Base-by-base conservation (phyloP, 495 filamentous ascomycete genomes). In the Xylaria flabelliformis region DNA sequence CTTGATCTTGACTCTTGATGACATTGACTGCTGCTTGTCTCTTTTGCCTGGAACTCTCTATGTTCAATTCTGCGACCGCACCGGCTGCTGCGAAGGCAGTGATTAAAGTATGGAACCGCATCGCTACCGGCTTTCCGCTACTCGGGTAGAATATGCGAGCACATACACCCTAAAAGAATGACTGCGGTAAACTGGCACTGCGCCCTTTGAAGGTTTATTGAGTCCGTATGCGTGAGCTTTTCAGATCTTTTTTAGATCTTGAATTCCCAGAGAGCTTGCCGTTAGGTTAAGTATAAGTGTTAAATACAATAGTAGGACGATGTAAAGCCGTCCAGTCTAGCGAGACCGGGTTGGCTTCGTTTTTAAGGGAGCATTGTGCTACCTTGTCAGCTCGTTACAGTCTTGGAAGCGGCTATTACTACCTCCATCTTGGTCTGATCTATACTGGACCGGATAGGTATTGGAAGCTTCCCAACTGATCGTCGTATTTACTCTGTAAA, bases 1-100 rank as follows among this genome's bases (percentile, higher is more conserved):
- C 9, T 6, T 15, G 50, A 26, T 51, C 63, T 46, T 7, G 44
- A 50, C n/a, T 13, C 15, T 39, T 36, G 6, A 26, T 4, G 15
- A 48, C 53, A 12, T 50, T 21, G 65, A 3, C 21, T 1, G 15
- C 41, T 34, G 67, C 7, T 48, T 41, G 32, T 19, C 29, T 17
- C 32, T 19, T 24, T 21, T 29, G 51, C 26, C 36, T 24, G 12
- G 7, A 13, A 36, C 15, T 4, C 8, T 32, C 39, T 19, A 69
- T 21, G 17, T 36, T 61, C 13, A 41, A 24, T 21, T 69, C 67
- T 17, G 67, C 67, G 10, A 69, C 24, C 19, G 41, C 36, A 39
- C 67, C 53, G 24, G 41, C 26, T 32, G 53, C 67, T 46, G 41
- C 67, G 26, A 48, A 4, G 21, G 36, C 51, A 21, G 41, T 41